These are phyloP conservation scores for Mycena citricolor DNA, from an alignment of 1,284 basidiomycete genomes.

Conservation along the genomic window DNA sequence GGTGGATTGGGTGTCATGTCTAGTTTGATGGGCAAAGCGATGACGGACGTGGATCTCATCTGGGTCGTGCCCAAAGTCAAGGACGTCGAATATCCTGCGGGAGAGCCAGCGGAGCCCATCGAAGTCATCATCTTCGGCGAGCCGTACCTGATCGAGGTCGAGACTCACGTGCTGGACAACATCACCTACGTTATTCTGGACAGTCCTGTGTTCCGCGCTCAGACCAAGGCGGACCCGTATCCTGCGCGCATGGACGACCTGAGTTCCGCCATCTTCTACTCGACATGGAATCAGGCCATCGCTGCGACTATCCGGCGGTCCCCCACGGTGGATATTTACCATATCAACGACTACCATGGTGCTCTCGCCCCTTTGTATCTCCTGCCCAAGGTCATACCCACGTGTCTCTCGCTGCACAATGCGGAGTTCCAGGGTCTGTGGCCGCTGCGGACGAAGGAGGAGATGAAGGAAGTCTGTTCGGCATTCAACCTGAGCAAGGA, in stretches of 20 bases:
- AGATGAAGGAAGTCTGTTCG: conserved; percentile 95
- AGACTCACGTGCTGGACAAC: conserved; percentile 87
- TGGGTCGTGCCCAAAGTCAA: conserved; percentile 93
- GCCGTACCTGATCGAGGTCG: conserved; percentile 89
- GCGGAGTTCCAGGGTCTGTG: conserved; percentile 94
- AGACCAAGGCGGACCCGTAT: conserved; percentile 90
- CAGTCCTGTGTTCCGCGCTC: conserved; percentile 90
- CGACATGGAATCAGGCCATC: conserved; percentile 94
- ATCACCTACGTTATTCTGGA: conserved; percentile 91
- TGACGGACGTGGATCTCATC: conserved; percentile 89
- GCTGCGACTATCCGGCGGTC: conserved; percentile 81
- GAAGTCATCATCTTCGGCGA: conserved; percentile 94
- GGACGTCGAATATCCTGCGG: conserved; percentile 84
- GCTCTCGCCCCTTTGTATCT: conserved; percentile 86
- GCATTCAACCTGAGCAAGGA: conserved; percentile 95
- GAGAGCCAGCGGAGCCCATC: conserved; percentile 85
- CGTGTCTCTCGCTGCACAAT: conserved; percentile 90
- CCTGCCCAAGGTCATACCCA: conserved; percentile 82
- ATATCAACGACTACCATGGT: conserved; percentile 89
- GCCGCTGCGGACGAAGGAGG: conserved; percentile 91
- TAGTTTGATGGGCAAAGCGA: conserved; percentile 91
- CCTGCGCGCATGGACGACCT: conserved; percentile 94
- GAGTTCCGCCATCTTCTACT: conserved; percentile 94
- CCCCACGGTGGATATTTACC: conserved; percentile 85
- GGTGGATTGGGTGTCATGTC: conserved; percentile 96